Evolutionary conservation across 176 grass and related monocot genomes (phyloP), one percentile per base, ranked within the genome.

Genomic region (Tuctoria greenei): DNA sequence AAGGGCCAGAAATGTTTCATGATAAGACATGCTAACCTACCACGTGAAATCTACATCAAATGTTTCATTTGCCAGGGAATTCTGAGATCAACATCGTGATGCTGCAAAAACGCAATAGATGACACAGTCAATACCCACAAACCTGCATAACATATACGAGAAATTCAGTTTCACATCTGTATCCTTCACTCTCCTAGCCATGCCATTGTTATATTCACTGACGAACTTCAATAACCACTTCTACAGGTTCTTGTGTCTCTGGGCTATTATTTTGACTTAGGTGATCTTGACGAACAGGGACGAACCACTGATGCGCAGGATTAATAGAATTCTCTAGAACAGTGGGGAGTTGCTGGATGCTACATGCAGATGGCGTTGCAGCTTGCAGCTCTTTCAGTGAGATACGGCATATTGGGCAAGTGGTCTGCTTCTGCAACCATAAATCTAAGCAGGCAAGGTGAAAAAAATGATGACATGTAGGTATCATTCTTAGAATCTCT

Each of bases 401-500:
- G 45, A 89, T 72, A 17, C 31, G 31, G 3, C 31, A 31, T 31
- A 31, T 31, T 42, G 90, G 91, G 71, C 90, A 93, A 50, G 88
- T 97, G 0, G 84, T 40, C 26, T 97, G 94, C 69, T 93, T 97
- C 35, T 89, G 83, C 70, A 97, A 67, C 90, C 94, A 93, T 78
- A 83, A 45, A 77, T 97, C 91, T 61, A 97, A 89, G 79, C 94
- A 97, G 41, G 71, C 37, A 77, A 81, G 78, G 77, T 93, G 94
- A 47, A 97, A 97, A 45, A 42, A 89, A 65, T 93, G 94, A 31
- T 6, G 83, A 31, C 94, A 97, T 57, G 83, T 65, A 17, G 93
- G 90, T 67, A 97, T 75, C 16, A 93, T 75, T 54, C 90, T 82
- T 64, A 97, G 31, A 31, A 31, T 31, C 31, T 31, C 86, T 81